Percentiles rank a stretch among this genome's conserved stretches.
phyloP scores from a whole-genome alignment of 164 flowering plant species.

The Macadamia integrifolia region DNA sequence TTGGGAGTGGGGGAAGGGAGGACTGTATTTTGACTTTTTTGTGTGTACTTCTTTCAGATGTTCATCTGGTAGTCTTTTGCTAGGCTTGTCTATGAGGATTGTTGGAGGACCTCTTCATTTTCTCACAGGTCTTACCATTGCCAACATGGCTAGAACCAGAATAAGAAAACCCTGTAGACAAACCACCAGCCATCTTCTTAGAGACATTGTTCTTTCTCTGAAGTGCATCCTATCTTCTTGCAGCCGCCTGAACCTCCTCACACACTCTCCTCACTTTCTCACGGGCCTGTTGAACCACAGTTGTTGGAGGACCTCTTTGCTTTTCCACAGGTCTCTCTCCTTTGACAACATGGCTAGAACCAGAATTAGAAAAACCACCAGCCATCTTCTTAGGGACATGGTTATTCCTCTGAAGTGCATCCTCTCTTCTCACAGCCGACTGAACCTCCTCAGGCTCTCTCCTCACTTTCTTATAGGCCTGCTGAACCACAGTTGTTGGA shows the following conservation, averaged over 20 bases:
- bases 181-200: no score
- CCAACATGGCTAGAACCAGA: no score
- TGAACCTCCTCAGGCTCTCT: constrained; percentile 67
- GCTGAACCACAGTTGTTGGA: constrained; percentile 50
- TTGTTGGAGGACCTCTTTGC: constrained; percentile 47
- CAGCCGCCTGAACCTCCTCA: constrained; percentile 49
- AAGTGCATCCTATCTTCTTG: constrained; percentile 22
- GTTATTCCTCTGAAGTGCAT: constrained; percentile 43
- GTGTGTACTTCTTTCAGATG: no score
- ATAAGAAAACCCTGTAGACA: no score
- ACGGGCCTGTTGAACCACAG: constrained; percentile 49
- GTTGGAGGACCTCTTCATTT: no score
- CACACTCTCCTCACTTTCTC: constrained; percentile 49
- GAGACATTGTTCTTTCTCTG: constrained; percentile 27
- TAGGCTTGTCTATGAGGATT: no score
- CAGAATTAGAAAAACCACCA: constrained; percentile 19
- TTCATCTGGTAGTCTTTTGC: no score
- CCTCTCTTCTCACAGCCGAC: constrained; percentile 62
- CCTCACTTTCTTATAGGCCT: constrained; percentile 63
- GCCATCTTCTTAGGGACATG: constrained; percentile 31
- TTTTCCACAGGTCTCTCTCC: constrained; percentile 33
- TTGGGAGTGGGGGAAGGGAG: no score
- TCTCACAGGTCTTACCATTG: no score
- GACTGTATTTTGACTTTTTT: no score
- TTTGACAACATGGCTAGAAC: constrained; percentile 8